A percentile compares a stretch with the other conserved stretches of the same genome.
Conservation (phyloP, 1,284 basidiomycete species). For the Microbotryum intermedium region DNA sequence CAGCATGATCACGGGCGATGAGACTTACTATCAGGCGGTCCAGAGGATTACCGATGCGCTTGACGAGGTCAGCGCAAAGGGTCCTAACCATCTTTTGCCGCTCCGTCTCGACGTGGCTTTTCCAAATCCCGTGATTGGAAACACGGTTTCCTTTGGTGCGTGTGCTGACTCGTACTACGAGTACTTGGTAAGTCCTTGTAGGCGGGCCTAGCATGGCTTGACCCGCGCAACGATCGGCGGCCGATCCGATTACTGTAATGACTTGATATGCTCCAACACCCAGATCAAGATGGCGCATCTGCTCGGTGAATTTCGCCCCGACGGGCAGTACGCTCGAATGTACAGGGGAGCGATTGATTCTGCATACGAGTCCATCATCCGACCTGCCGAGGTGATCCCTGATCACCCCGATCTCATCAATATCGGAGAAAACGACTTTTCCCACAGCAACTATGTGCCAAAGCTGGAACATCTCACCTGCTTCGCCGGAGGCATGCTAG, state of each 20-base stretch:
- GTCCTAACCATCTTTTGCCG: conserved; percentile 32
- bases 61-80: conserved; percentile 38
- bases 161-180: conserved; percentile 48
- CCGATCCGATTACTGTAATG: too few species aligned
- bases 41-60: conserved; percentile 47
- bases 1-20: conserved; percentile 45
- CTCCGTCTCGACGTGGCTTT: conserved; percentile 39
- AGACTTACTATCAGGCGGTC: conserved; percentile 47
- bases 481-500: conserved; percentile 51
- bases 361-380: conserved; percentile 42
- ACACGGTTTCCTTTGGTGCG: conserved; percentile 43
- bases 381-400: conserved; percentile 42
- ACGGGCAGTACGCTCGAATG: conserved; percentile 43
- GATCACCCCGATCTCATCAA: conserved; percentile 38
- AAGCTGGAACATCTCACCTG: conserved; percentile 43
- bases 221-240: too few species aligned
- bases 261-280: too few species aligned
- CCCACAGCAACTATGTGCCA: conserved; percentile 9
- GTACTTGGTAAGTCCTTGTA: conserved; percentile 39
- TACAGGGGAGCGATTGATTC: conserved; percentile 45
- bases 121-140: conserved; percentile 15
- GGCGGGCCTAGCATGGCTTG: too few species aligned
- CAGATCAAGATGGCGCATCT: conserved; percentile 32
- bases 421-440: conserved; percentile 25
- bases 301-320: background rate